Evolutionary conservation across 495 filamentous ascomycete species (phyloP), one percentile per base, ranked within the genome.

Genomic region (Xylaria longipes): DNA sequence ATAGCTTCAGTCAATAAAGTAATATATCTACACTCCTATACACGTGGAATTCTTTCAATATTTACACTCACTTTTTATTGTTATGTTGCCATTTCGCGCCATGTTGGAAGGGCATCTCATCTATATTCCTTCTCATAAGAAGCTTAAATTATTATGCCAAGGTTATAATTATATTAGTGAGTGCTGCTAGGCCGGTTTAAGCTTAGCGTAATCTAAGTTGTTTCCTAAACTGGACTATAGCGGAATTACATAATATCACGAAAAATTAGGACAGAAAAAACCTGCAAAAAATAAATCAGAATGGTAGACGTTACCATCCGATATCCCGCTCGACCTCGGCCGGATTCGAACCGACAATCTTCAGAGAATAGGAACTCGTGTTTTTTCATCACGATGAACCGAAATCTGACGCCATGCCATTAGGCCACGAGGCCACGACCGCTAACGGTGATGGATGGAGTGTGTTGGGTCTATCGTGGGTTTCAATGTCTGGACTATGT

Each of bases 341-440:
- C 63, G 46, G 63, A 66, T 33, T 66, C 63, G 63, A 66, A 52
- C 63, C 63, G 63, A 66, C 45, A 66, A 66, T 66, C 63, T 66
- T 33, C 45, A 52, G 63, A 66, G 63, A 37, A 54, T 43, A 41
- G 29, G 37, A 2, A 27, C 12, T 60, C 31, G 57, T n/a, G 8
- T 20, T 35, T 60, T 25, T 27, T 2, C 37, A 9, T 64, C 39
- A 35, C 41, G 14, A 50, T 20, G 9, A 41, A 39, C 63, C 63
- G 63, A 66, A 66, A 66, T 66, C 63, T 66, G 45, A 33, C 63
- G 63, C 63, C 45, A 27, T 66, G 63, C 63, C 63, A 66, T 66
- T 66, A 50, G 45, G 63, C 63, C 63, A 66, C 63, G 63, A 52
- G 63, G 63, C 63, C 63, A n/a, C n/a, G 1, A 62, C 60, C 60